Base-by-base conservation (phyloP, 1,139 yeast species). In the Geotrichum reessii region DNA sequence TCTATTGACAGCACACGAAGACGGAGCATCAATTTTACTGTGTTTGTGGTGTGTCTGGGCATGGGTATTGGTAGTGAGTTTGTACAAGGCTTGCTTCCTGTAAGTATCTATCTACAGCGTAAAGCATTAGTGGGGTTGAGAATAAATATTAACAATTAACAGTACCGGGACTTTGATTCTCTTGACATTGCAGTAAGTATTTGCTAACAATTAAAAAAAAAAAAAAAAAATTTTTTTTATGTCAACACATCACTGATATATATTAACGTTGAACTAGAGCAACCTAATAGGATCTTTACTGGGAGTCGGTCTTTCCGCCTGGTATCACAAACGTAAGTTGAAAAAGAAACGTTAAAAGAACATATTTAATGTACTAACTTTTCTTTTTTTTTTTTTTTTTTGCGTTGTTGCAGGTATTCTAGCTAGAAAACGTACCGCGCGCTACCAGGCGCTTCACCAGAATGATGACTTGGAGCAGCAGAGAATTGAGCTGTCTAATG, bases 21-120 rank as follows among this genome's bases (percentile, higher is more conserved):
- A 61, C 74, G 77, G 59, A 68, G 75, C 11, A 69, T 80, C 42
- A 72, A 73, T 53, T 61, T 79, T 50, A 80, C 87, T 1, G 65
- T 79, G 19, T 59, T 74, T 0, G 73, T 75, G 21, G 80, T 85
- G 65, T 76, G 83, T 3, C 57, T 74, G 1, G 70, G 75, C 1
- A 83, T 78, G 2, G 75, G 83, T 31, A 69, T 82, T 17, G 74
- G 76, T 6, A 84, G 84, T 72, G 88, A 84, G 67, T 69, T 81
- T 50, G 66, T 76, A 4, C 87, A 82, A 64, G 64, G 67, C 12
- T 57, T 71, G 46, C 61, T 70, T 14, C 70, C 73, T 12, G 71
- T 66, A 61, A 24, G 64, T 65, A 9, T 14, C 2, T 5, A 17
- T 31, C 24, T 11, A 19, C 37, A 27, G 11, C n/a, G 3, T 3